Conservation (phyloP, 352 stramenopile species). For the Globisporangium apiculatum region DNA sequence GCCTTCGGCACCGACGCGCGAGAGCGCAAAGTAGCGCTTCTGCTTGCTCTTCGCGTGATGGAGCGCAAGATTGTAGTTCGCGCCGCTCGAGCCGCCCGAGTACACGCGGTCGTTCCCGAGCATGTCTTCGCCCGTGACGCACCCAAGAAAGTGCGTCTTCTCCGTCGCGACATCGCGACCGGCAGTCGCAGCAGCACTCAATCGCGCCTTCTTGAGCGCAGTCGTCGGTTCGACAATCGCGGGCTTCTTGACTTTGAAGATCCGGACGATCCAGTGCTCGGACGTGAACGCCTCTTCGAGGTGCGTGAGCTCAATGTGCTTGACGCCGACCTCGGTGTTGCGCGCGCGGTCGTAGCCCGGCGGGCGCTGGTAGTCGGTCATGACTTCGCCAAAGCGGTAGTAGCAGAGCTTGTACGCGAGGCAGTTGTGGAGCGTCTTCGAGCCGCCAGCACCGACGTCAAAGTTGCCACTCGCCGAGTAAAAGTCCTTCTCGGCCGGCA, state of each 20-base stretch:
- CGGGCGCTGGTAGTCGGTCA: slow-evolving; percentile 75
- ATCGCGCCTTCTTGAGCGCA: slow-evolving; percentile 50
- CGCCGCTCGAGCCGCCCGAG: slow-evolving; percentile 75
- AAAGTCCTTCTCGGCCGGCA: slow-evolving; percentile 85
- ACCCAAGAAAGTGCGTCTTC: slow-evolving; percentile 81
- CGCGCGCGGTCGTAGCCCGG: slow-evolving; percentile 83
- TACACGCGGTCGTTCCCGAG: slow-evolving; percentile 86
- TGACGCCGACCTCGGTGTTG: slow-evolving; percentile 85
- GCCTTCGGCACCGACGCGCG: slow-evolving; percentile 66
- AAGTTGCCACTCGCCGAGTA: slow-evolving; percentile 79
- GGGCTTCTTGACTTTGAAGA: slow-evolving; percentile 92
- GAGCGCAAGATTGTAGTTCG: slow-evolving; percentile 88
- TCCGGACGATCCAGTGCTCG: slow-evolving; percentile 94
- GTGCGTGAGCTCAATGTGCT: slow-evolving; percentile 88
- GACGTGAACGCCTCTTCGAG: slow-evolving; percentile 92
- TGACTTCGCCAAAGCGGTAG: slow-evolving; percentile 89
- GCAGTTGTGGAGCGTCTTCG: slow-evolving; percentile 87
- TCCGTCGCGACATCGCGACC: slow-evolving; percentile 61
- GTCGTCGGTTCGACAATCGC: slow-evolving; percentile 73
- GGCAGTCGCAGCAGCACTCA: slow-evolving; percentile 36
- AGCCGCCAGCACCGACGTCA: slow-evolving; percentile 74
- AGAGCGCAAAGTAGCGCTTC: slow-evolving; percentile 88
- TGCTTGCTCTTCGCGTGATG: slow-evolving; percentile 75
- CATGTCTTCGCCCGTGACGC: slow-evolving; percentile 74
- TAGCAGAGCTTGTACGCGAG: slow-evolving; percentile 93